Conservation (phyloP, 2,329 filamentous ascomycete species). For the Lasiodiplodia hormozganensis region DNA sequence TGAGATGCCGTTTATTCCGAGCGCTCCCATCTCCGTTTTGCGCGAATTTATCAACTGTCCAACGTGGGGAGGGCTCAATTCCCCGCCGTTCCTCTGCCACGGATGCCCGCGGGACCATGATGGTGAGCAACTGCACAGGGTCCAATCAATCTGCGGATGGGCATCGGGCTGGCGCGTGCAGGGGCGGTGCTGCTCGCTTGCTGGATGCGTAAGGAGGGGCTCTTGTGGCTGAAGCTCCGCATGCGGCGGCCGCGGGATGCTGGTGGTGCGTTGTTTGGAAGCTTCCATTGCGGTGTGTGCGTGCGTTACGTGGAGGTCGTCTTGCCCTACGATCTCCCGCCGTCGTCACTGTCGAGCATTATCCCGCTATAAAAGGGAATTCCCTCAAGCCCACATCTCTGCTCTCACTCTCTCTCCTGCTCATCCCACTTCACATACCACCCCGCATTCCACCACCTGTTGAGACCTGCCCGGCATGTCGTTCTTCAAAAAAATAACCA, state of each 20-base stretch:
- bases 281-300: conserved; percentile 22
- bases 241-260: conserved; percentile 14
- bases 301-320: conserved; percentile 16
- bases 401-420: conserved; percentile 16
- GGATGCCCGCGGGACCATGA: background rate
- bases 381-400: background rate
- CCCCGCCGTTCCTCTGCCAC: background rate
- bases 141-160: background rate
- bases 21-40: background rate
- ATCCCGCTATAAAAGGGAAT: conserved; percentile 10
- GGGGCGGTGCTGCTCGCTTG: conserved; percentile 23
- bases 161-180: conserved; percentile 9
- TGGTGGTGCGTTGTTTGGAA: conserved; percentile 9
- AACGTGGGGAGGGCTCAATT: background rate
- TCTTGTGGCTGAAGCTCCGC: conserved; percentile 9
- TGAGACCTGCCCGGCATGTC: conserved; percentile 43
- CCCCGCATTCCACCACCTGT: background rate
- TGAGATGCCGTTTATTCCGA: conserved; percentile 18
- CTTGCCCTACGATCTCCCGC: background rate
- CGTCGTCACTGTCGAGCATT: background rate
- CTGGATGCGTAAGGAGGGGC: conserved; percentile 11
- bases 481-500: conserved; percentile 56
- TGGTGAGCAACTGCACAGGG: conserved; percentile 6
- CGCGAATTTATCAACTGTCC: background rate
- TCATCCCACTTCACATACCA: conserved; percentile 12